Percentiles rank a stretch among this genome's conserved stretches.
phyloP scores from a whole-genome alignment of 2,329 filamentous ascomycete genomes.

The Cladosporium phlei region DNA sequence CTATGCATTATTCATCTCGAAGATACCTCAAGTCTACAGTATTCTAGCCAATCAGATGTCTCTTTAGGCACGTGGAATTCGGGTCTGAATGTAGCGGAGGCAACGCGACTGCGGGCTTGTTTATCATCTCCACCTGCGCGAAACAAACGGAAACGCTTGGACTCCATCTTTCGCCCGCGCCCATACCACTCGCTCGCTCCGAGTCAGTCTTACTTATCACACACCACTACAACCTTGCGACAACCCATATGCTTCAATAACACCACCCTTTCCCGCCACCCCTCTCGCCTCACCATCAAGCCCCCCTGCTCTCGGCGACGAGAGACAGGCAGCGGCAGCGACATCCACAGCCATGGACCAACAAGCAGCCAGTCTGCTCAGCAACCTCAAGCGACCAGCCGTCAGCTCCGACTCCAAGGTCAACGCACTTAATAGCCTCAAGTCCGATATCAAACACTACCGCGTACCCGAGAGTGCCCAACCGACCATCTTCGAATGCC shows the following conservation, averaged over 20 bases:
- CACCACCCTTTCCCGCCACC: slow-evolving; percentile 1
- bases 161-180: background rate
- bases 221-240: background rate
- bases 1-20: no score
- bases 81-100: no score
- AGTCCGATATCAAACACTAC: slow-evolving; percentile 87
- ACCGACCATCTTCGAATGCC: slow-evolving; percentile 72
- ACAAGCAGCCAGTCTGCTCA: slow-evolving; percentile 51
- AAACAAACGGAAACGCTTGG: slow-evolving; percentile 2
- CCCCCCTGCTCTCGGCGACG: background rate
- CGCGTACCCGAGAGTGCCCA: slow-evolving; percentile 75
- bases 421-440: slow-evolving; percentile 66
- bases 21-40: no score
- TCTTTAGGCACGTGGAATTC: no score
- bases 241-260: slow-evolving; percentile 8
- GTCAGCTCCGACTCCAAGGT: slow-evolving; percentile 66
- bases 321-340: slow-evolving; percentile 10
- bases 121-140: no score
- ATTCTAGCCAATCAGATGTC: no score
- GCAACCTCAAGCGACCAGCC: slow-evolving; percentile 57
- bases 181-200: background rate
- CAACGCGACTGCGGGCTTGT: no score
- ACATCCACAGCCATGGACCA: slow-evolving; percentile 46
- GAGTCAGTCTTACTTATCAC: slow-evolving; percentile 7
- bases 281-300: background rate